Evolutionary conservation across 2,329 filamentous ascomycete species (phyloP), one percentile per base, ranked within the genome.

Genomic region (Orbilia oligospora): DNA sequence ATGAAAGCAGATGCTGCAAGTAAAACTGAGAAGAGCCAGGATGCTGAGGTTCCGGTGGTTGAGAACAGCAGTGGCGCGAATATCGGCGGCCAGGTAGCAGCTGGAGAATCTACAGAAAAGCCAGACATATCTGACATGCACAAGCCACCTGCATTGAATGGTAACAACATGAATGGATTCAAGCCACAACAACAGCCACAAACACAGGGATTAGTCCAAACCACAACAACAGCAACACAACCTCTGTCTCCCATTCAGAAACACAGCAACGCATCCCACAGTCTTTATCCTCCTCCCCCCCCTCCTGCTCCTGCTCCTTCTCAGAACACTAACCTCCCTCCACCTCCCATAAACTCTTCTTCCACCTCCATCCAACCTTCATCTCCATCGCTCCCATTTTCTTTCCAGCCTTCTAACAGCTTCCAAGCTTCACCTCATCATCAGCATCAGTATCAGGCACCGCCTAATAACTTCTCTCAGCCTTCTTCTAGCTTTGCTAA

Each of bases 1-100:
- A 80, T 79, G 61, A 81, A 79, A 36, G 76, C 70, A 22, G 80
- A 81, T 33, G 73, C 78, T 10, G 80, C 80, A 55, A 72, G 36
- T 49, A 80, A 79, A 61, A 73, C 27, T 51, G 80, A 63, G 20
- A 63, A 75, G 18, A 36, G n/a, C n/a, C 46, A 58, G 8, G 30
- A 41, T 16, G 22, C 49, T 58, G 51, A 58, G 16, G 24, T 33
- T 18, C 14, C 22, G 4, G 66, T 16, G n/a, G 24, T 30, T 49
- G 53, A 33, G 61, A 48, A 36, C 48, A 55, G 36, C 16, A 51
- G 48, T 36, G 36, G 48, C 48, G 65, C 27, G 20, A 38, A 51
- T 20, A 10, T 48, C 16, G 56, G 27, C 16, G 27, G 22, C 14
- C 69, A 53, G 36, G 20, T 10, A 12, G 30, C n/a, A 65, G 1